These are phyloP conservation scores for Casaregolazyma lundiana DNA, from an alignment of 1,139 yeast genomes.

Conservation along the genomic window DNA sequence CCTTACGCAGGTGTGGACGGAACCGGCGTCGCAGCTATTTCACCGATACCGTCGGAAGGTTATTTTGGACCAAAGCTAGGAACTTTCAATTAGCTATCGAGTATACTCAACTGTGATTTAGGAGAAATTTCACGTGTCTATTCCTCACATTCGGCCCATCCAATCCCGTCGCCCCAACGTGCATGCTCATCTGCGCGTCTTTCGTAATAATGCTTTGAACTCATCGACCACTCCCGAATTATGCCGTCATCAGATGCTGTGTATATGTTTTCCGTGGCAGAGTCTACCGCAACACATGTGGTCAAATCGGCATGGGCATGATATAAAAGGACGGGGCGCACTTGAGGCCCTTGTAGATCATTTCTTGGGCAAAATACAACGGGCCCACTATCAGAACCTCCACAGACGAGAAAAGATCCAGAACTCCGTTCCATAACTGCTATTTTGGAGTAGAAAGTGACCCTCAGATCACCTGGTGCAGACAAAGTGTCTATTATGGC, in stretches of 20 bases:
- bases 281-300: background rate
- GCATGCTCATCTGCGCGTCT: background rate
- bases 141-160: constrained; percentile 11
- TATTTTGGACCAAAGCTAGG: constrained; percentile 42
- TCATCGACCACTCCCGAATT: constrained; percentile 1
- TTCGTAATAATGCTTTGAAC: background rate
- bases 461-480: constrained; percentile 4
- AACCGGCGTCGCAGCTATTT: constrained; percentile 38
- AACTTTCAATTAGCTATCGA: constrained; percentile 11
- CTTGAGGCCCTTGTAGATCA: background rate
- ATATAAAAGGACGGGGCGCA: background rate
- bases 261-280: background rate
- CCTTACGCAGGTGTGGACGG: constrained; percentile 43
- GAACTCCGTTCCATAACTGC: background rate
- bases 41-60: constrained; percentile 37
- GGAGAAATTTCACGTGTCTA: constrained; percentile 26
- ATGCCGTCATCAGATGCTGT: constrained; percentile 2
- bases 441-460: constrained; percentile 1
- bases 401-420: constrained; percentile 1
- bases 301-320: background rate
- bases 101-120: no score
- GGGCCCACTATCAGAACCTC: background rate
- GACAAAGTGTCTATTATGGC: constrained; percentile 17
- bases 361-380: background rate
- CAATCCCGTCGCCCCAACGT: background rate